phyloP scores from a whole-genome alignment of 345 rosid genomes.

The Euphorbia tirucalli region DNA sequence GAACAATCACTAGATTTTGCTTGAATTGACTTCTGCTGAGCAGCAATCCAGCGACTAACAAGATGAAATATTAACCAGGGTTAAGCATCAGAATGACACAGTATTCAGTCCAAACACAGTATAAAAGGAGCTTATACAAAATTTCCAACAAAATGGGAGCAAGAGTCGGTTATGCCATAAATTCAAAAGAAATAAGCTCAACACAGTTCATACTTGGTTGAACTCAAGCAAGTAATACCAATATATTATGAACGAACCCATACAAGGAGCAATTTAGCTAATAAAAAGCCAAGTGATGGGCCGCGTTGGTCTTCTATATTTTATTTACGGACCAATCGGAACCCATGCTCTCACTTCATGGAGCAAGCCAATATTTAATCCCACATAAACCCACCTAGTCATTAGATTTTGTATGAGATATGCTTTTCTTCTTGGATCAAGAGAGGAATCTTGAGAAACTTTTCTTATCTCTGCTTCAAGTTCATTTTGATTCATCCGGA shows the following conservation, averaged over 20 bases:
- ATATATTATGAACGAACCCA: background rate
- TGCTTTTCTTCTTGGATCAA: conserved; percentile 70
- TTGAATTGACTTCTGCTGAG: conserved; percentile 61
- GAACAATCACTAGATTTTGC: conserved; percentile 36
- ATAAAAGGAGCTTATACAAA: background rate
- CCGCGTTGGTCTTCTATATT: background rate
- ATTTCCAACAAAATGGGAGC: background rate
- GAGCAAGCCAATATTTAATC: background rate
- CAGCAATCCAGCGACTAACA: conserved; percentile 71
- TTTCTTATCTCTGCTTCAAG: conserved; percentile 61
- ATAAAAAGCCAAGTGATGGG: background rate
- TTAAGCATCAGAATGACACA: conserved; percentile 14
- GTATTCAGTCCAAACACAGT: background rate
- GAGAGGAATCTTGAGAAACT: conserved; percentile 75
- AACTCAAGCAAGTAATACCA: background rate
- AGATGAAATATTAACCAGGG: conserved; percentile 12
- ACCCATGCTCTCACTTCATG: background rate
- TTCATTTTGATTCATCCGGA: conserved; percentile 72
- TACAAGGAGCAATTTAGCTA: background rate
- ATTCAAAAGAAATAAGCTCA: background rate
- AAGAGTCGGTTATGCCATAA: background rate
- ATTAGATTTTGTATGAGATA: conserved; percentile 72
- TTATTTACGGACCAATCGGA: background rate
- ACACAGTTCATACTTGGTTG: background rate
- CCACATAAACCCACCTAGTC: conserved; percentile 49